Evolutionary conservation across 106 monocot genomes (phyloP), one percentile per base, ranked within the genome.

Genomic region (Dendrobium catenatum): DNA sequence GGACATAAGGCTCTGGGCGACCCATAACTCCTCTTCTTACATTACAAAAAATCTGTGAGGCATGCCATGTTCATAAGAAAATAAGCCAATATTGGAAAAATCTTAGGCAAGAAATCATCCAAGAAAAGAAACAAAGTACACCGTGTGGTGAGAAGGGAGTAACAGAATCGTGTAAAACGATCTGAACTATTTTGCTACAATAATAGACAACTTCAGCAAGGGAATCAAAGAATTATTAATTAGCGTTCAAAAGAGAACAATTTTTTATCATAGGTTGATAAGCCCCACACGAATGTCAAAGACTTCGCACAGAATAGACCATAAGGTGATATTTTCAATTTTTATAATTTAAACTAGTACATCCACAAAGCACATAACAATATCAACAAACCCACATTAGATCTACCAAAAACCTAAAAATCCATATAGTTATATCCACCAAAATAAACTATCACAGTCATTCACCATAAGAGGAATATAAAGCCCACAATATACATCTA

Each of bases 1-100:
- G 81, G 9, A 92, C 85, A 42, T 85, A 92, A 27, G 96, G 96
- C 82, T 97, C 96, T 1, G 96, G 92, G 11, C 96, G 96, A 33
- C 94, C 90, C 96, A 97, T 96, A 37, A 19, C 20, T 61, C 61
- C 61, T 61, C 61, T 58, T 48, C 48, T 61, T 61, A 61, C 19
- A 61, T 61, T 61, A 61, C 22, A 61, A 22, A 61, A 37, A n/a
- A 10, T 33, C 70, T 70, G 70, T 70, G 15, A 70, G 33, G 15
- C 4, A 37, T 15, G 15, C 20, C 13, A 31, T 37, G 31, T 70
- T 2, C 0, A 70, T 70, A 33, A 70, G 15, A 31, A 33, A 70
- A 7, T 13, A 70, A 70, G 11, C 15, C 37, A 70, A 70, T 15
- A 37, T 70, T 70, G 61, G 37, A 70, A 70, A 33, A 70, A 70